Percentiles rank a stretch among this genome's conserved stretches.
phyloP scores from a whole-genome alignment of 257 asterid species.

The Solanum acaule region DNA sequence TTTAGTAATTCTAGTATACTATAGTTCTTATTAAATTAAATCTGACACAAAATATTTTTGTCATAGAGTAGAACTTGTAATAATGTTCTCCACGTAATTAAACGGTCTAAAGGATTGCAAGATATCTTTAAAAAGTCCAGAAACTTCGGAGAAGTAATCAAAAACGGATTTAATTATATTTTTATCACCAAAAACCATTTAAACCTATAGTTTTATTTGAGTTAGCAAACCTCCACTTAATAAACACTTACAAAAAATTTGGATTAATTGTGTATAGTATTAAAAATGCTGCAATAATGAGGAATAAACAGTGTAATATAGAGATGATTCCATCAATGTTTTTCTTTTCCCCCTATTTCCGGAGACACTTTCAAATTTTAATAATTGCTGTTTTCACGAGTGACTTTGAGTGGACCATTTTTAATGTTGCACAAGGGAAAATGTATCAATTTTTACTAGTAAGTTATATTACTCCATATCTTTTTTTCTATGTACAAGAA shows the following conservation, averaged over 20 bases:
- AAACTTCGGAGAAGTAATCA: not conserved
- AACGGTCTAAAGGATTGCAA: not conserved
- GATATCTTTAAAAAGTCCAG: not conserved
- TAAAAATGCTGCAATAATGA: not conserved
- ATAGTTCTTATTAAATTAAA: not conserved
- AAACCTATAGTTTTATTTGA: not conserved
- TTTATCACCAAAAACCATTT: not conserved
- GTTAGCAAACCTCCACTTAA: not conserved
- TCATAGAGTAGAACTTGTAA: not conserved
- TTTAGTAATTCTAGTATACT: not conserved
- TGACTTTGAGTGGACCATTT: conserved; percentile 55
- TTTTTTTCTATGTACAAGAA: not conserved
- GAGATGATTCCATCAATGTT: not conserved
- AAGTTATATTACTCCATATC: conserved; percentile 11
- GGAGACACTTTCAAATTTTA: conserved; percentile 12
- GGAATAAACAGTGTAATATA: not conserved
- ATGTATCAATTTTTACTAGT: conserved; percentile 23
- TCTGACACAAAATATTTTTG: not conserved
- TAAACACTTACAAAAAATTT: not conserved
- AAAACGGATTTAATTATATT: not conserved
- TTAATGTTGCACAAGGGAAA: not conserved
- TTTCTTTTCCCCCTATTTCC: not conserved
- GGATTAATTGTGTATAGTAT: not conserved
- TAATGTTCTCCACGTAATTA: not conserved
- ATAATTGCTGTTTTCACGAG: conserved; percentile 15